Evolutionary conservation across 2,329 filamentous ascomycete species (phyloP), one percentile per base, ranked within the genome.

Genomic region (Whalleya microplaca): DNA sequence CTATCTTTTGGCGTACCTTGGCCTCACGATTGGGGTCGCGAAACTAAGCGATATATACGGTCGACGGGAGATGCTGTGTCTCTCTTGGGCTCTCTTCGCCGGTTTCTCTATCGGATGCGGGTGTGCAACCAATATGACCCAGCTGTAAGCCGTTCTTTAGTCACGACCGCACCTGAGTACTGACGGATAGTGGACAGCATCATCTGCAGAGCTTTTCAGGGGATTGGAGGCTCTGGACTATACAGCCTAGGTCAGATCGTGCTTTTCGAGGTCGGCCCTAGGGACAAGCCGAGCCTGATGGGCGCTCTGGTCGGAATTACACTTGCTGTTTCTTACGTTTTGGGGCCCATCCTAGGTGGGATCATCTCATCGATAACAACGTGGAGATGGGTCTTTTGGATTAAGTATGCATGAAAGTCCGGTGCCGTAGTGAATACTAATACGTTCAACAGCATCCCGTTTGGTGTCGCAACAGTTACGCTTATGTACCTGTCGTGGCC

Each of bases 351-450:
- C 2, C 70, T 87, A 2, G 84, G 84, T 3, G 84, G 84, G 1
- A 72, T 78, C 2, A 80, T 87, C 20, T 79, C 82, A 1, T 75
- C 80, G n/a, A 71, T 76, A 1, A 76, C 78, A 18, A 76, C 75
- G 43, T 87, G 84, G 84, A 75, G 80, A 48, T 84, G 83, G 75
- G 76, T 87, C 41, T 87, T 87, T 68, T 82, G 82, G 68, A 80
- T 86, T 68, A 87, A 87, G 83, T 85, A 71, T 45, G 78, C 62
- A 8, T 48, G 8, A 42, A 54, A 0, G 43, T 56, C 48, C n/a
- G 48, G 12, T 18, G 6, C 5, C 23, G 9, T 6, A 19, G 5
- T 21, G 27, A 43, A 20, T 50, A n/a, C 69, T 53, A 66, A 58
- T 18, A 27, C 20, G 43, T 23, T 7, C 7, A n/a, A 9, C 53